Evolutionary conservation across 176 grass and related monocot genomes (phyloP).

Genomic region (Echinochloa phyllopogon): DNA sequence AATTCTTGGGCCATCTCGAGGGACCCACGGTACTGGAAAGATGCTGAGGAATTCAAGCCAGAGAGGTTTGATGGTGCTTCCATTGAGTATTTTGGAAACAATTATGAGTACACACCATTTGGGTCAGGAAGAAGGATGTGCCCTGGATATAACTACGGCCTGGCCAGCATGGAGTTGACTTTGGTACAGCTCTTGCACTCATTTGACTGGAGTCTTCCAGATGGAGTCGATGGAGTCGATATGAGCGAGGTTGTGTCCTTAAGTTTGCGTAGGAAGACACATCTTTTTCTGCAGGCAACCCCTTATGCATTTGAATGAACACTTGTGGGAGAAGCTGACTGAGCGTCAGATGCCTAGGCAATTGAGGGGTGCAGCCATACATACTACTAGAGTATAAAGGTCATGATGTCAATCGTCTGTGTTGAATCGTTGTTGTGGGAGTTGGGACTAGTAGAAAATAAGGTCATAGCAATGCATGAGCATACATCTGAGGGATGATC

Average conservation of each 20-base stretch:
- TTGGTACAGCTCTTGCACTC: conserved; percentile 44
- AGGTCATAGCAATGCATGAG: too few species aligned
- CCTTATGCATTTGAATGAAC: not conserved
- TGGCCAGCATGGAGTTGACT: conserved; percentile 43
- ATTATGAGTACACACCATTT: conserved; percentile 49
- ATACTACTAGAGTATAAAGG: too few species aligned
- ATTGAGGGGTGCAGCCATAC: too few species aligned
- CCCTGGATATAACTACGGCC: conserved; percentile 43
- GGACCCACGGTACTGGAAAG: conserved; percentile 50
- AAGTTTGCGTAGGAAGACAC: conserved; percentile 33
- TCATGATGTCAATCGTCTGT: too few species aligned
- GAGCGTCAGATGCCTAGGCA: too few species aligned
- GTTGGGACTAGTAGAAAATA: too few species aligned
- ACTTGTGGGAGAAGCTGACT: too few species aligned
- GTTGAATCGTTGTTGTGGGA: too few species aligned
- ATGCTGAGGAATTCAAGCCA: conserved; percentile 43
- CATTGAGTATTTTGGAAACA: conserved; percentile 28
- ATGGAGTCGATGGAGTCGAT: conserved; percentile 5
- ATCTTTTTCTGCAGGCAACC: conserved; percentile 5
- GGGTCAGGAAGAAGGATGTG: conserved; percentile 48
- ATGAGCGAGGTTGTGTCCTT: conserved; percentile 26
- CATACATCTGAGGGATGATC: too few species aligned
- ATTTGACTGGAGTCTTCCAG: conserved; percentile 48
- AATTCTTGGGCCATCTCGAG: conserved; percentile 50
- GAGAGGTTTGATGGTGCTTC: conserved; percentile 39